Evolutionary conservation across 805 yeast genomes (phyloP), one percentile per base, ranked within the genome.

Genomic region (Priceomyces medius): DNA sequence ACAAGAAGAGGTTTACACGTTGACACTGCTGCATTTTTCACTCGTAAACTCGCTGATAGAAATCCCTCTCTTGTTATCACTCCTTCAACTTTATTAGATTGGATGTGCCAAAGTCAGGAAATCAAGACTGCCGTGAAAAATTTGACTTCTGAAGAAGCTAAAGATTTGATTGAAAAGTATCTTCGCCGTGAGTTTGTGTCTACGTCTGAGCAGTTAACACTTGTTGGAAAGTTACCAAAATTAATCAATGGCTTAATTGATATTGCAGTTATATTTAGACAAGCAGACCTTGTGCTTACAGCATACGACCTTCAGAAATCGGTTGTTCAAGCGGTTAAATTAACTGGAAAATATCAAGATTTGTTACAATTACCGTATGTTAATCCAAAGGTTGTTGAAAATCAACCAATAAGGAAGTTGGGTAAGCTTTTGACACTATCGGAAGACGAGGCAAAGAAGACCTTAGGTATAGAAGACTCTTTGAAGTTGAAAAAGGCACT

Each of bases 1-100:
- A 93, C 97, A 20, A 86, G 83, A 52, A 80, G 79, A 51, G 97
- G 96, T 3, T 71, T 93, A 45, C 87, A 86, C 49, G 81, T 85
- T 37, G 77, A 79, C 20, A 85, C 98, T n/a, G 96, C 99, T 4
- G 77, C 86, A 3, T 58, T 70, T 42, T 87, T 85, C 56, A 81
- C 87, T 35, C 83, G 85, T 52, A 74, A 77, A 48, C 64, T 88
- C 56, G 76, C 88, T 45, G 90, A 88, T 64, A 77, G 76, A 57
- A 81, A 80, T 56, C 91, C 93, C 8, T 77, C 86, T 18, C 81
- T 79, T 49, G 66, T 80, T 32, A 68, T 84, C 26, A 78, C 85
- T 8, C 70, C 82, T 5, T 74, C 72, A 35, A 74, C 76, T 14
- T 67, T 91, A 26, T 61, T 79, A 41, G 73, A 76, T 36, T 76